phyloP scores from a whole-genome alignment of 2,329 filamentous ascomycete species.

The Ustulina deusta region DNA sequence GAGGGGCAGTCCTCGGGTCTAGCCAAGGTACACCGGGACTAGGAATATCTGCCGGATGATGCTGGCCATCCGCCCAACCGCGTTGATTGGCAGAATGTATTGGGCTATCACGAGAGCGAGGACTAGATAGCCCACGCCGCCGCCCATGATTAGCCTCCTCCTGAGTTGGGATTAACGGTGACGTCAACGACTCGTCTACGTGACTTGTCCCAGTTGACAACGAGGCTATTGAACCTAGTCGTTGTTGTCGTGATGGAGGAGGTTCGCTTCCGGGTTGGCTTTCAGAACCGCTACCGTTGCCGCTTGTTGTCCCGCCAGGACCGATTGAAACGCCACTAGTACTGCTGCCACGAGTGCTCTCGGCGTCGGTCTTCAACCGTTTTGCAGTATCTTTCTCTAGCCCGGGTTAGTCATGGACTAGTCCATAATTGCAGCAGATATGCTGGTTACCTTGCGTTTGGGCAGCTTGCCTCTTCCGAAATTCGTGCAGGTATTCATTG shows the following conservation, averaged over 20 bases:
- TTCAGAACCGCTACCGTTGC: conserved; percentile 62
- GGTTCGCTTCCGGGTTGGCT: conserved; percentile 62
- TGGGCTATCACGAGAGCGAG: conserved; percentile 48
- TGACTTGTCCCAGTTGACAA: conserved; percentile 53
- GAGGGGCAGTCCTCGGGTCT: conserved; percentile 44
- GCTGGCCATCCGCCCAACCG: conserved; percentile 43
- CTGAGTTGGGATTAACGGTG: conserved; percentile 56
- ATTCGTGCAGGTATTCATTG: conserved; percentile 78
- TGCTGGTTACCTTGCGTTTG: conserved; percentile 64
- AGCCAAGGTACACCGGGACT: conserved; percentile 41
- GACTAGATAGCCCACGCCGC: conserved; percentile 47
- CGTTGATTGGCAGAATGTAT: conserved; percentile 38
- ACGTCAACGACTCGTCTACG: conserved; percentile 59
- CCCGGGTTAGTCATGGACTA: conserved; percentile 38
- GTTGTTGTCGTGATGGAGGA: conserved; percentile 59
- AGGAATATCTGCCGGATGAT: conserved; percentile 37
- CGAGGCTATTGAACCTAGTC: conserved; percentile 62
- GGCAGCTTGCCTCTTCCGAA: conserved; percentile 77
- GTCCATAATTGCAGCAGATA: conserved; percentile 16
- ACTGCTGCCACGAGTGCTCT: conserved; percentile 55
- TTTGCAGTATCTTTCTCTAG: conserved; percentile 64
- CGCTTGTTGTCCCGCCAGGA: conserved; percentile 54
- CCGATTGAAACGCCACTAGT: conserved; percentile 57
- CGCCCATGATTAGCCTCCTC: conserved; percentile 48
- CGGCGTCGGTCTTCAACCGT: conserved; percentile 60